Percentiles rank a stretch among this genome's conserved stretches.
Conservation (phyloP, 176 grass and related monocot genomes). For the Puccinellia tenuiflora region DNA sequence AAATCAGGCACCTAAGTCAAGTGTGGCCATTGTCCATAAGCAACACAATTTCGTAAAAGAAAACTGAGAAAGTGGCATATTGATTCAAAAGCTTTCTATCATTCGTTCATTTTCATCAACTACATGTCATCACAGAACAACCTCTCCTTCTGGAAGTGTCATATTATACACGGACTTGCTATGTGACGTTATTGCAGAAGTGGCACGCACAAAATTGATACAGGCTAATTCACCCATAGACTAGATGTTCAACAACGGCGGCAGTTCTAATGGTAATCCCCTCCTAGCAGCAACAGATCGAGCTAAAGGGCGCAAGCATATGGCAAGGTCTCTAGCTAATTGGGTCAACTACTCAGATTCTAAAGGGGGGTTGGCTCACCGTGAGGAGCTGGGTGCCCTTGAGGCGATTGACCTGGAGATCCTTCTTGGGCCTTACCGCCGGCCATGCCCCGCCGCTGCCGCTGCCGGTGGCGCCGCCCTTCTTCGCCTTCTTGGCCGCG, state of each 20-base stretch:
- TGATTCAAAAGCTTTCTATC: not conserved
- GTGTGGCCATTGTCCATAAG: not conserved
- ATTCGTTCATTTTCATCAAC: not conserved
- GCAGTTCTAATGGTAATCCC: not conserved
- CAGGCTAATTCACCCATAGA: not conserved
- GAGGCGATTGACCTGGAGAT: conserved; percentile 74
- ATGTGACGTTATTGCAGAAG: not conserved
- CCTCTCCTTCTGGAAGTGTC: not conserved
- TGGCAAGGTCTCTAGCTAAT: not conserved
- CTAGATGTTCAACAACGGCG: not conserved
- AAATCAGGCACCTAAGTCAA: conserved; percentile 61
- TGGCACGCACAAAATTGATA: not conserved
- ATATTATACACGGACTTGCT: not conserved
- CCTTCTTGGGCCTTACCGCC: conserved; percentile 63
- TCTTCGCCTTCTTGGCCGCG: conserved; percentile 41
- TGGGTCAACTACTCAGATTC: not conserved
- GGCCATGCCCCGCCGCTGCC: conserved; percentile 59
- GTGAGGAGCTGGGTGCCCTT: conserved; percentile 77
- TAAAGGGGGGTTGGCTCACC: conserved; percentile 24
- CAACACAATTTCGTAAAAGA: not conserved
- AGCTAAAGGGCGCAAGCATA: not conserved
- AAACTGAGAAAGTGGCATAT: not conserved
- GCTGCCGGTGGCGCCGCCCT: not conserved
- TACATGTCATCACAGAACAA: not conserved
- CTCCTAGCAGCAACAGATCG: not conserved